A percentile compares a stretch with the other conserved stretches of the same genome.
Conservation (phyloP, 169 alveolate species). For the Plasmodium berghei region DNA sequence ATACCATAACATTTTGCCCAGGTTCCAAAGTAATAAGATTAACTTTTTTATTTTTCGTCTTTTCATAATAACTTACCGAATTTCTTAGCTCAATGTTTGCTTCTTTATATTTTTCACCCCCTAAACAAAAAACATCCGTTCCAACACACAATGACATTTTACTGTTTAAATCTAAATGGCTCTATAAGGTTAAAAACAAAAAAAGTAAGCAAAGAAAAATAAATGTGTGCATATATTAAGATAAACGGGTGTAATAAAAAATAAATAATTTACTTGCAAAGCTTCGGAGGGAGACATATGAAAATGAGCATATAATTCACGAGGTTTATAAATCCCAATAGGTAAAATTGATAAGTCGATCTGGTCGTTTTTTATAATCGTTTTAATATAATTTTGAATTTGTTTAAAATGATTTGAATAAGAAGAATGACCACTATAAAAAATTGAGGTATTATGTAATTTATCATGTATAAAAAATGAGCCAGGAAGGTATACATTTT, state of each 20-base stretch:
- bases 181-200: constrained; percentile 13
- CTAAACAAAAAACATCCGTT: constrained; percentile 73
- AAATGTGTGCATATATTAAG: neutral
- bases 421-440: constrained; percentile 75
- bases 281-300: constrained; percentile 76
- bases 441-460: constrained; percentile 33
- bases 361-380: constrained; percentile 8
- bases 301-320: constrained; percentile 31
- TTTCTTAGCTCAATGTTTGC: constrained; percentile 45
- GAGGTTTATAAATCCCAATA: constrained; percentile 74
- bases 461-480: constrained; percentile 67
- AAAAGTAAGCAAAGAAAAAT: neutral
- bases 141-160: constrained; percentile 65
- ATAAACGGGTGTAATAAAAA: neutral
- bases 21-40: constrained; percentile 69
- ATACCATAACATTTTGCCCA: constrained; percentile 44
- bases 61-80: constrained; percentile 32
- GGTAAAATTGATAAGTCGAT: constrained; percentile 71
- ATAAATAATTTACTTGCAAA: constrained; percentile 7
- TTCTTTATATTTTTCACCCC: constrained; percentile 73
- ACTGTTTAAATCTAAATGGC: constrained; percentile 63
- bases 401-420: constrained; percentile 70
- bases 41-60: constrained; percentile 52
- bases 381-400: constrained; percentile 51
- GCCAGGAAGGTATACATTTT: constrained; percentile 75